phyloP scores from a whole-genome alignment of 148 eudicot species.

The Rhododendron henanense region DNA sequence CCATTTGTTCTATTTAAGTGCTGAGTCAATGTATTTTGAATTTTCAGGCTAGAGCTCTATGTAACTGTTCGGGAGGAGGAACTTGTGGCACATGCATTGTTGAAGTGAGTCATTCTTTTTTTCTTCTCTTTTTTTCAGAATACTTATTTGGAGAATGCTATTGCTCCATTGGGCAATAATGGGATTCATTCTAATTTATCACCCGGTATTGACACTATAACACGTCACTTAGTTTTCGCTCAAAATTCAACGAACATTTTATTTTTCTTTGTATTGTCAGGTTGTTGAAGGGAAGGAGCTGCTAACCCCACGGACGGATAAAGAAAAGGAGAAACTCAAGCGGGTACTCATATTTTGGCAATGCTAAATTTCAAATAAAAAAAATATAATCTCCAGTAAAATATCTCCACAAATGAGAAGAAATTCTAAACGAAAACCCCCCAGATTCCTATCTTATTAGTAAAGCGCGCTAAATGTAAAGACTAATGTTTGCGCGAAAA shows the following conservation, averaged over 20 bases:
- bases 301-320: constrained; percentile 64
- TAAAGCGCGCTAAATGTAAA: not conserved
- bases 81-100: constrained; percentile 86
- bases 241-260: not conserved
- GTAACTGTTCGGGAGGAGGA: constrained; percentile 81
- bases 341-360: constrained; percentile 32
- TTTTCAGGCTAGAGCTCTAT: constrained; percentile 58
- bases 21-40: not conserved
- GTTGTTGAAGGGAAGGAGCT: constrained; percentile 77
- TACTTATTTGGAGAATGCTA: not conserved
- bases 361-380: not conserved
- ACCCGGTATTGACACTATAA: not conserved
- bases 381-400: not conserved
- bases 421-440: not conserved
- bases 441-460: not conserved
- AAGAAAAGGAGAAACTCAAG: constrained; percentile 74
- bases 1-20: not conserved
- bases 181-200: not conserved
- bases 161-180: not conserved
- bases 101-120: constrained; percentile 42
- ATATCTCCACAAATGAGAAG: not conserved
- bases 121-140: not conserved
- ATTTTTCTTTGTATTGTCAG: constrained; percentile 20
- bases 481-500: not conserved
- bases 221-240: not conserved